These are phyloP conservation scores for Artomyces pyxidatus DNA, from an alignment of 768 basidiomycete species.

Conservation along the genomic window DNA sequence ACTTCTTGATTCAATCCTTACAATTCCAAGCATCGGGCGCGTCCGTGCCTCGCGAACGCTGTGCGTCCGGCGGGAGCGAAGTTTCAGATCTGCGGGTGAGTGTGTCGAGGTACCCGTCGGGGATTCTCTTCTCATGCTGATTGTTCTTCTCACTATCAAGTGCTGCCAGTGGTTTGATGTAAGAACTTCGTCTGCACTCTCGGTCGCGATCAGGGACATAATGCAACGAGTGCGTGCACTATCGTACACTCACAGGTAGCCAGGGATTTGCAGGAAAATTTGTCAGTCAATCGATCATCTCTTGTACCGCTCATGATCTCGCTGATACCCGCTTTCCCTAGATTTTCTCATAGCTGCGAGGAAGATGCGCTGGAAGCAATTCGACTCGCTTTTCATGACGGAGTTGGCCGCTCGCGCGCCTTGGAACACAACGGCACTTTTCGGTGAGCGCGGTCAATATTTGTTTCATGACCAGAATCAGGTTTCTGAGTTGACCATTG, in stretches of 20 bases:
- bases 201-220: too few species aligned
- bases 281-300: background rate
- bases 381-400: background rate
- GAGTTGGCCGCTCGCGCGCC: background rate
- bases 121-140: constrained; percentile 1
- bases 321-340: background rate
- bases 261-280: constrained; percentile 1
- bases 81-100: background rate
- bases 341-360: constrained; percentile 1
- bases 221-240: background rate
- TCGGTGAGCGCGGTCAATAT: background rate
- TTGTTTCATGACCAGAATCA: background rate
- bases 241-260: background rate
- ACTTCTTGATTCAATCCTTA: background rate
- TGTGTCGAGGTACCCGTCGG: background rate
- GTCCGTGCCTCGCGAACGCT: background rate
- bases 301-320: background rate
- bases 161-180: background rate
- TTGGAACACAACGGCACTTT: background rate
- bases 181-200: too few species aligned
- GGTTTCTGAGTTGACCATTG: background rate
- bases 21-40: background rate
- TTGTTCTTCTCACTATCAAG: background rate
- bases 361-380: background rate
- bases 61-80: background rate